These are phyloP conservation scores for Dalbergia cochinchinensis DNA, from an alignment of 306 rosid species.

Conservation along the genomic window DNA sequence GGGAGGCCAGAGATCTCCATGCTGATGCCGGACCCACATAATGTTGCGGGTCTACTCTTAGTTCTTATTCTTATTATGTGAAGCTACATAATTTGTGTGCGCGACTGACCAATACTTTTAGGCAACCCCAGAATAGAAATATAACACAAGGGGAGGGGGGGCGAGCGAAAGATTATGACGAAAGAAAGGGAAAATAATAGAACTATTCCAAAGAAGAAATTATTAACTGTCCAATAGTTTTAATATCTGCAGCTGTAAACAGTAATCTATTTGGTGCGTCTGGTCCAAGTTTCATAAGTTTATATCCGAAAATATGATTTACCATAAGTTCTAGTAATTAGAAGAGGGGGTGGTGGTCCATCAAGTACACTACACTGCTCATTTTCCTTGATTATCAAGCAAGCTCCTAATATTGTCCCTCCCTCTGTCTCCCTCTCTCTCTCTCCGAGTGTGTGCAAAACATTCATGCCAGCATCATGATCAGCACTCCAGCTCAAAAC, in stretches of 20 bases:
- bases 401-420: conserved; percentile 54
- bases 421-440: conserved; percentile 45
- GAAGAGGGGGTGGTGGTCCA: conserved; percentile 85
- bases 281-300: conserved; percentile 48
- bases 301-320: conserved; percentile 34
- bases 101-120: conserved; percentile 9
- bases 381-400: conserved; percentile 92
- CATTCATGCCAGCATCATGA: conserved; percentile 91
- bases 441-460: conserved; percentile 33
- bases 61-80: neutral
- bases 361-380: conserved; percentile 69
- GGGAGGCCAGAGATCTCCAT: conserved; percentile 58
- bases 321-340: conserved; percentile 44
- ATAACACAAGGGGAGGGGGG: conserved; percentile 42
- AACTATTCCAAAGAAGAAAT: conserved; percentile 2
- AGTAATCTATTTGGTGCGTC: conserved; percentile 46
- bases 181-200: conserved; percentile 18
- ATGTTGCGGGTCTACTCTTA: conserved; percentile 20
- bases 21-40: conserved; percentile 56
- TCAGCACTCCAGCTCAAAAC: conserved; percentile 79
- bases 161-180: neutral
- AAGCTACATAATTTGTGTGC: conserved; percentile 34
- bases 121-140: conserved; percentile 43
- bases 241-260: conserved; percentile 1
- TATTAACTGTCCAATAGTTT: conserved; percentile 17